Evolutionary conservation across 2,329 filamentous ascomycete species (phyloP).

Genomic region (Leptographium flavum): DNA sequence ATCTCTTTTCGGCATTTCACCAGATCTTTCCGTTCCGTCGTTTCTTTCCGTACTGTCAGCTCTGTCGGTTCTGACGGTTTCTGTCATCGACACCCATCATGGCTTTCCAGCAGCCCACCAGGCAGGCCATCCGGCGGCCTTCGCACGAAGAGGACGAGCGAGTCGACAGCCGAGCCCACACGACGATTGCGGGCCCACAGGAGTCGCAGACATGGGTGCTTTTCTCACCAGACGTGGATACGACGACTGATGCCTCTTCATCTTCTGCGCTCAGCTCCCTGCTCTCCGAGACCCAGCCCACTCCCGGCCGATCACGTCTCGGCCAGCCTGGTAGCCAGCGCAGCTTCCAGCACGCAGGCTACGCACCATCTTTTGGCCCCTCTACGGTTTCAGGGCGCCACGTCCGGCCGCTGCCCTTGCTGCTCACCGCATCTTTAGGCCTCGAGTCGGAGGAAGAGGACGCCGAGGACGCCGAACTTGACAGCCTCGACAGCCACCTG

Average conservation of each 20-base stretch:
- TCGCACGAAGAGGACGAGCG: constrained; percentile 16
- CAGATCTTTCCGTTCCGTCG: background rate
- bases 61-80: background rate
- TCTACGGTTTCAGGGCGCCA: constrained; percentile 13
- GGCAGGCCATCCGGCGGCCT: constrained; percentile 34
- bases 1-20: background rate
- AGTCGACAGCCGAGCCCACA: constrained; percentile 1
- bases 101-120: constrained; percentile 16
- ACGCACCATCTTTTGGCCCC: constrained; percentile 5
- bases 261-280: constrained; percentile 50
- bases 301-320: constrained; percentile 55
- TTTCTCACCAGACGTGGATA: constrained; percentile 58
- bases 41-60: background rate
- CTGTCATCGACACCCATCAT: constrained; percentile 1
- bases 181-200: constrained; percentile 17
- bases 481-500: constrained; percentile 84
- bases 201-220: constrained; percentile 92
- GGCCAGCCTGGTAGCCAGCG: constrained; percentile 73
- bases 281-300: constrained; percentile 48
- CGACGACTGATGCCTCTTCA: constrained; percentile 41
- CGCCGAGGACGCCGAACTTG: constrained; percentile 66
- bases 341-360: constrained; percentile 47
- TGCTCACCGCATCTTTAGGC: constrained; percentile 13
- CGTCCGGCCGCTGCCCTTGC: constrained; percentile 15
- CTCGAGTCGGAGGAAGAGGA: constrained; percentile 11